Conservation (phyloP, 352 stramenopile species). For the Phytophthora podocarpi region DNA sequence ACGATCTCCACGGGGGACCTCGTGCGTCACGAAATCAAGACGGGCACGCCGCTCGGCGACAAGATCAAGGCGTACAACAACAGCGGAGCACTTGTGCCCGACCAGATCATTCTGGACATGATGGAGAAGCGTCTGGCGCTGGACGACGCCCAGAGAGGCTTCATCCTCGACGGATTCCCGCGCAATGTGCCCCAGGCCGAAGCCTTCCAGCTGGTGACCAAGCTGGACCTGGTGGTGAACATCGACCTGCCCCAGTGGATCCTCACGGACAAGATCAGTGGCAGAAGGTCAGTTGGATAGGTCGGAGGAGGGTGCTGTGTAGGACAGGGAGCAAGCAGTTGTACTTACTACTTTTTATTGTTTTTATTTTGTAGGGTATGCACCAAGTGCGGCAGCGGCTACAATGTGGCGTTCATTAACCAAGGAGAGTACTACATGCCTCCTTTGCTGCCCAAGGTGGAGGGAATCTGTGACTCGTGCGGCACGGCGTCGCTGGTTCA, state of each 20-base stretch:
- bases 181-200: constrained; percentile 89
- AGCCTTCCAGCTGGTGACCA: constrained; percentile 75
- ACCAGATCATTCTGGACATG: constrained; percentile 91
- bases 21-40: constrained; percentile 90
- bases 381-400: constrained; percentile 80
- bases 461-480: constrained; percentile 82
- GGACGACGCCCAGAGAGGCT: constrained; percentile 75
- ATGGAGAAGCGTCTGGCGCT: constrained; percentile 75
- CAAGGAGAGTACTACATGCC: constrained; percentile 90
- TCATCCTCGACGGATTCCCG: constrained; percentile 91
- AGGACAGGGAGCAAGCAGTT: background rate
- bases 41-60: constrained; percentile 61
- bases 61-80: constrained; percentile 90
- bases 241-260: constrained; percentile 90
- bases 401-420: constrained; percentile 91
- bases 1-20: constrained; percentile 91
- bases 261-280: constrained; percentile 90
- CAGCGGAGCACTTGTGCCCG: constrained; percentile 81
- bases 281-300: constrained; percentile 71
- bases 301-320: too few species aligned
- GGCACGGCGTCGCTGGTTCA: constrained; percentile 75
- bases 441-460: constrained; percentile 85
- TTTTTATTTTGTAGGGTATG: constrained; percentile 58
- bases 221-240: constrained; percentile 88
- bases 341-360: background rate